Evolutionary conservation across 345 rosid species (phyloP), one percentile per base, ranked within the genome.

Genomic region (Cardiospermum halicacabum): DNA sequence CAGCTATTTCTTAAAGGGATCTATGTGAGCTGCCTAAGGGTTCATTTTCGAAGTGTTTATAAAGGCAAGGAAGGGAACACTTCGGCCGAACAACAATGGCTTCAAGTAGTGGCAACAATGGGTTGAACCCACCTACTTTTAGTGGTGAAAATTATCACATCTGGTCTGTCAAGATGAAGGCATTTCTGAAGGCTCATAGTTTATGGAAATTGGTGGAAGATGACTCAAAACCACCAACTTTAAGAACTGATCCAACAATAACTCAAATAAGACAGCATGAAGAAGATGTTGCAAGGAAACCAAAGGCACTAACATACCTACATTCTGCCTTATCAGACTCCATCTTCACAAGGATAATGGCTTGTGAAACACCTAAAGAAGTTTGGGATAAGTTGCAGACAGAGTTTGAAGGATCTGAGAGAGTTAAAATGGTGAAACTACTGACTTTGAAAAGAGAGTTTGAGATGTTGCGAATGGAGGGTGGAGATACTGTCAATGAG

Each of bases 141-240:
- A 43, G 4, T 0, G n/a, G 49, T 11, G 49, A 43, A 43, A 32
- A 32, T 32, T 43, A 43, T n/a, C 49, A 43, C 0, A 43, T 43
- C 4, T 43, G 49, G 49, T 16, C 1, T 4, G n/a, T 42, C 0
- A 62, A 36, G 36, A 62, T 62, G 66, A 45, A 24, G 4, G 66
- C 55, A 11, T 62, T 13, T 43, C 25, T 62, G 15, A 22, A 4
- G 36, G 36, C 31, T 24, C 6, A 7, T 3, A 56, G 32, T 31
- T n/a, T 64, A 37, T 64, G 67, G 67, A 27, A 64, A 31, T 24
- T 25, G 9, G 11, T 64, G 37, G 58, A 64, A n/a, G 22, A 27
- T 7, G 67, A 42, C 4, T 19, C 28, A 2, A 1, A 28, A 3
- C 19, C 53, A 2, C 0, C 56, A 26, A 25, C 24, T 16, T 28